phyloP scores from a whole-genome alignment of 306 rosid genomes.

The Vachellia pachyceras region DNA sequence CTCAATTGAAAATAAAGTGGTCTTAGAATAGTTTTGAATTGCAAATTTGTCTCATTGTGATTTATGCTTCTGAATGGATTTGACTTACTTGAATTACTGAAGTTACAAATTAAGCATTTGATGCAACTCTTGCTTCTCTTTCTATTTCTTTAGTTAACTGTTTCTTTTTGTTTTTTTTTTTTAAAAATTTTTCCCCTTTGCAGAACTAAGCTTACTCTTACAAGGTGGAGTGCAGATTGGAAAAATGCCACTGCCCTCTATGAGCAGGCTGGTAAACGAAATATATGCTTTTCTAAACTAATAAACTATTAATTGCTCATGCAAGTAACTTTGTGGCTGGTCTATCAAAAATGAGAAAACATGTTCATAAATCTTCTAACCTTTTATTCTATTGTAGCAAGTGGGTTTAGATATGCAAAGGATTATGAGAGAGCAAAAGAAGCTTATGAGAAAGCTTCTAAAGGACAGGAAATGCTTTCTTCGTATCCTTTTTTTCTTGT shows the following conservation, averaged over 20 bases:
- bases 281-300: not conserved
- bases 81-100: slow-evolving; percentile 9
- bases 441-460: slow-evolving; percentile 88
- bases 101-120: not conserved
- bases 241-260: slow-evolving; percentile 73
- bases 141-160: slow-evolving; percentile 12
- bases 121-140: slow-evolving; percentile 17
- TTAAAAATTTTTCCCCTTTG: not conserved
- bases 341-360: not conserved
- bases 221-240: slow-evolving; percentile 99
- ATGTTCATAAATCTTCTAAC: slow-evolving; percentile 1
- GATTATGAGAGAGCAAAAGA: slow-evolving; percentile 82
- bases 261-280: slow-evolving; percentile 81
- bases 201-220: slow-evolving; percentile 87
- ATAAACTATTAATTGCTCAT: slow-evolving; percentile 33
- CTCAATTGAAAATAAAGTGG: not conserved
- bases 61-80: not conserved
- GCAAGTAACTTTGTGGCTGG: slow-evolving; percentile 8
- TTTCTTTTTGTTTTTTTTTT: not conserved
- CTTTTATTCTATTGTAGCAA: slow-evolving; percentile 61
- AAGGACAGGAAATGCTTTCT: slow-evolving; percentile 94
- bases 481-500: slow-evolving; percentile 76
- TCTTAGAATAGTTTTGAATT: not conserved
- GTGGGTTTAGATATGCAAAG: slow-evolving; percentile 75
- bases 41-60: not conserved